Evolutionary conservation across 768 basidiomycete species (phyloP).

Genomic region (Grammothele lineata): DNA sequence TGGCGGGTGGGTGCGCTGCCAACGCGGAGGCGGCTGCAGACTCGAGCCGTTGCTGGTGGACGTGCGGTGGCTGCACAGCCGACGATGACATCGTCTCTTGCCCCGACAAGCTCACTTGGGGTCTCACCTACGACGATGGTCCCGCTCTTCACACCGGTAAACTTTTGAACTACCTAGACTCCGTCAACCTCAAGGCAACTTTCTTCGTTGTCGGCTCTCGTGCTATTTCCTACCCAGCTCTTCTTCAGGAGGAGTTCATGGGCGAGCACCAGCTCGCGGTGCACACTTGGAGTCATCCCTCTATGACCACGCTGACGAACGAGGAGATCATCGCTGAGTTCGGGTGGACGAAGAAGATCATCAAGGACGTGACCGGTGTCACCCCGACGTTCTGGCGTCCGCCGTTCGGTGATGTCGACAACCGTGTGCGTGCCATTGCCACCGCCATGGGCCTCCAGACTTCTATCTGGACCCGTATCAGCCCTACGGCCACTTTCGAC

Average conservation of each 20-base stretch:
- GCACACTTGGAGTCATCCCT: conserved; percentile 70
- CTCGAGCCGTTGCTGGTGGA: conserved; percentile 72
- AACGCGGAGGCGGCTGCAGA: conserved; percentile 49
- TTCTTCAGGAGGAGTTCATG: conserved; percentile 75
- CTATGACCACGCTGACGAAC: conserved; percentile 69
- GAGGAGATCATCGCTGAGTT: conserved; percentile 85
- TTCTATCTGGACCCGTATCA: conserved; percentile 80
- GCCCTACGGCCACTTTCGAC: conserved; percentile 60
- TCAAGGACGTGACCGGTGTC: conserved; percentile 76
- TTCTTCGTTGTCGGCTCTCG: conserved; percentile 89
- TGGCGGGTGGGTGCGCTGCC: conserved; percentile 45
- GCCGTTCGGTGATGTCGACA: conserved; percentile 78
- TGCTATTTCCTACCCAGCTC: conserved; percentile 61
- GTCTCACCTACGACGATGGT: conserved; percentile 71
- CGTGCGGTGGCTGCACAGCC: conserved; percentile 67
- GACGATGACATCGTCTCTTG: conserved; percentile 72
- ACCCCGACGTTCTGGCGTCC: conserved; percentile 80
- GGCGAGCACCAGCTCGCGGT: conserved; percentile 72
- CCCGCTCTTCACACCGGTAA: conserved; percentile 75
- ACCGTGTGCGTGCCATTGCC: conserved; percentile 83
- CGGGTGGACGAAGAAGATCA: conserved; percentile 82
- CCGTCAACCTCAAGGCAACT: conserved; percentile 65
- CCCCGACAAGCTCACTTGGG: conserved; percentile 58
- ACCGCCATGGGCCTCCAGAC: conserved; percentile 79
- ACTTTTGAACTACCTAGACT: conserved; percentile 65